Evolutionary conservation across 768 basidiomycete genomes (phyloP), one percentile per base, ranked within the genome.

Genomic region (Gyrodon lividus): DNA sequence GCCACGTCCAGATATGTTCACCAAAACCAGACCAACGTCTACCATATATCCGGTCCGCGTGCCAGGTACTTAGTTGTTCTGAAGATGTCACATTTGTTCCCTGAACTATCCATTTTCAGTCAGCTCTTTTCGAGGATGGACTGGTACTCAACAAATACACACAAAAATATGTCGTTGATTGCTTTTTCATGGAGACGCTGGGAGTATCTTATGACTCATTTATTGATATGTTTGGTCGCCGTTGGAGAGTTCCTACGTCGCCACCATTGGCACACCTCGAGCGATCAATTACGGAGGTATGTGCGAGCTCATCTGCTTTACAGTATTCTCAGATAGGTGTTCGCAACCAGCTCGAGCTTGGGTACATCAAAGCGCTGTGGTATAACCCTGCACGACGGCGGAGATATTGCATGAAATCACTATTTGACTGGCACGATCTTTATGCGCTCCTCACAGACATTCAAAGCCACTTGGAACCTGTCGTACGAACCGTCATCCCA

Each of bases 301-400:
- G 64, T 44, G 16, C 3, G 10, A 24, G 5, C 19, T 16, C 26
- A 20, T 38, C 20, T 44, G 19, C 51, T 47, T 22, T 31, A n/a
- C 14, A 12, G n/a, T 42, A 30, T 5, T 31, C 50, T 48, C 39
- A 46, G 26, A 20, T 12, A n/a, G 3, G 13, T 20, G 5, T 38
- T 46, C 28, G 20, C 35, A 35, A 43, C 39, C 60, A 90, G 88
- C 71, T 84, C 35, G 69, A 87, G 19, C 74, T 78, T 1, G 77
- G 77, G 9, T 79, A 85, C 50, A 70, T 85, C 47, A 78, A 77
- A 63, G 81, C 80, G 0, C 71, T 77, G 34, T 91, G 86, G 81
- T 76, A 72, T 46, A 92, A 90, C 59, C 84, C 83, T 7, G 74
- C 86, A 2, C 75, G 89, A 41, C 76, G 83, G 46, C 75, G 89